Base-by-base conservation (phyloP, 495 filamentous ascomycete genomes). In the Penicillium bialowiezense region DNA sequence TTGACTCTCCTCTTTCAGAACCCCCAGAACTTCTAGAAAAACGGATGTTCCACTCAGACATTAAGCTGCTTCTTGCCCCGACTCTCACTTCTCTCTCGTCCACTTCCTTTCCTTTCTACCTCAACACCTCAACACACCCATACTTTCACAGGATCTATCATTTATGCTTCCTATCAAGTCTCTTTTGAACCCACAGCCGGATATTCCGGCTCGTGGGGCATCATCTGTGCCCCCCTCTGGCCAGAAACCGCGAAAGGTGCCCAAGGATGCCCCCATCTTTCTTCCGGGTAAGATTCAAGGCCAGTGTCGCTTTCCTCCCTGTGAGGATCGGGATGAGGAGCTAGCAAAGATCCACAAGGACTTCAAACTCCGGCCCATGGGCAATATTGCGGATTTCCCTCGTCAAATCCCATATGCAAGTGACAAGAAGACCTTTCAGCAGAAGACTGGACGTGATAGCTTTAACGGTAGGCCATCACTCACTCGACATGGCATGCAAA, bases 351-450 rank as follows among this genome's bases (percentile, higher is more conserved):
- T 80, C 41, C 75, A 90, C 50, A 63, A 68, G 14, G 71, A 71
- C 33, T 91, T 86, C 59, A 68, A 77, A 9, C 67, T 96, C 21
- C 75, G 78, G 51, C 87, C 89, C 10, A 68, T 85, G 54, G 84
- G 86, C 17, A 66, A 79, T 10, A 91, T 98, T 54, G 72, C 67
- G 33, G 70, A 84, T 2, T 90, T 76, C 54, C 80, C 77, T 43
- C 80, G 84, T 36, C 88, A 88, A 43, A 96, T 97, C 46, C 93
- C 93, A 0, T 98, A 97, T 67, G 88, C 86, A 43, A 96, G 91
- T 58, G 86, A 89, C 50, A 98, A 97, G 75, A 95, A 92, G 70
- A 72, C 79, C 15, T 93, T 98, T 52, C 79, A 83, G 43, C 79
- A 85, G 58, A 90, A 84, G 68, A 97, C 92, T 8, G 89, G 89